Evolutionary conservation across 140 eudicot species (phyloP), one percentile per base, ranked within the genome.

Genomic region (Stevia rebaudiana): DNA sequence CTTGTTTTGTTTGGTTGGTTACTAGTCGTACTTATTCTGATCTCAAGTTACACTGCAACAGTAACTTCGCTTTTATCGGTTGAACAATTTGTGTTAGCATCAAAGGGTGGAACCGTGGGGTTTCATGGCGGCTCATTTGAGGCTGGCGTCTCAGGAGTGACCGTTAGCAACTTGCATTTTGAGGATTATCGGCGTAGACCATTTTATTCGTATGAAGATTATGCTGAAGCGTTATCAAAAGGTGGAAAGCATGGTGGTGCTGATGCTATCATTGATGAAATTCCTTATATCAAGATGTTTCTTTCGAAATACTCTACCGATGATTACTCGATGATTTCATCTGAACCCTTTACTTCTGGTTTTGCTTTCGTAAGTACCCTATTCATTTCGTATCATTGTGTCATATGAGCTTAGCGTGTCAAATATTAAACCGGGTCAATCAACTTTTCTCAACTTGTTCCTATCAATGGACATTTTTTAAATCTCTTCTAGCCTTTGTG

Each of bases 21-120:
- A 59, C n/a, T 78, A 1, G 31, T 67, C 13, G 69, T 78, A 52
- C 80, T 83, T 53, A 62, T 83, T 65, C 23, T 83, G 76, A 70
- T 72, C 15, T 42, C 85, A 6, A 66, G 76, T 19, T 78, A 78
- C 70, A 73, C 69, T 0, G 76, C 76, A 62, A 78, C 70, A 33
- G 15, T 78, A 53, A 21, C 76, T 42, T 63, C 83, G 3, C 11
- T 73, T 2, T 23, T 73, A 59, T 67, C 79, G 2, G 73, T 68
- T 13, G 76, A 78, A 23, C 60, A 52, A 3, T 52, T 52, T 52
- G 10, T 11, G 39, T 23, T 24, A 12, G 60, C 60, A 52, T 52
- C 60, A 12, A 23, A 52, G 18, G 60, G 60, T 0, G 36, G 11
- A 22, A 52, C 60, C 1, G 35, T 52, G 60, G 60, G 60, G 18